Evolutionary conservation across 148 eudicot genomes (phyloP).

Genomic region (Camellia lanceoleosa): DNA sequence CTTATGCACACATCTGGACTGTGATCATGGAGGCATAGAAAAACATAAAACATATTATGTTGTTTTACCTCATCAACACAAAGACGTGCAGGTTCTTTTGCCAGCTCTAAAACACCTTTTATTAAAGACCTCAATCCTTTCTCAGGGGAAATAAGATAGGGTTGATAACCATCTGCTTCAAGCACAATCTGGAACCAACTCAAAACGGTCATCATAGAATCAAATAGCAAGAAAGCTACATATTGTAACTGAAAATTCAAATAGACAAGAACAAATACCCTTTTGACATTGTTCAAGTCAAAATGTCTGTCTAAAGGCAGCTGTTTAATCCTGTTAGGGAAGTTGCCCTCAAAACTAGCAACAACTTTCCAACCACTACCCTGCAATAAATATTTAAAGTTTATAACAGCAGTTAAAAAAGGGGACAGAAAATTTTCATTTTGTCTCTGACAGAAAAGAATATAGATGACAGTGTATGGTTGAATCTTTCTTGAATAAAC

Average conservation of each 20-base stretch:
- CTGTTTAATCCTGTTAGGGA: conserved; percentile 95
- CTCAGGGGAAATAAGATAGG: conserved; percentile 98
- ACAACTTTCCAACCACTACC: conserved; percentile 98
- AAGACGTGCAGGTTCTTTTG: conserved; percentile 95
- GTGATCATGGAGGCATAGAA: no score
- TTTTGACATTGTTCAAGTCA: conserved; percentile 90
- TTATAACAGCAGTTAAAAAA: conserved; percentile 11
- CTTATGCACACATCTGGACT: neutral
- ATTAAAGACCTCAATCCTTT: conserved; percentile 93
- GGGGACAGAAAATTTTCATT: neutral
- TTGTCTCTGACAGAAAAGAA: neutral
- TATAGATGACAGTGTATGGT: neutral
- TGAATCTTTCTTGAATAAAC: neutral
- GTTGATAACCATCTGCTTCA: conserved; percentile 99
- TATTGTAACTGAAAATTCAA: neutral
- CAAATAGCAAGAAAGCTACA: neutral
- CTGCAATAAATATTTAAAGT: conserved; percentile 34
- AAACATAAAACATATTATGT: neutral
- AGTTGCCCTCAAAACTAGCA: conserved; percentile 95
- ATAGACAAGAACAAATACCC: conserved; percentile 42
- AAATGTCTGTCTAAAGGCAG: conserved; percentile 95
- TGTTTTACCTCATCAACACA: conserved; percentile 95
- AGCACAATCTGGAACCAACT: conserved; percentile 66
- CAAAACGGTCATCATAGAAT: conserved; percentile 16
- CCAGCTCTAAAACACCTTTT: conserved; percentile 82